Base-by-base conservation (phyloP, 345 rosid species). In the Eucalyptus curtisii region DNA sequence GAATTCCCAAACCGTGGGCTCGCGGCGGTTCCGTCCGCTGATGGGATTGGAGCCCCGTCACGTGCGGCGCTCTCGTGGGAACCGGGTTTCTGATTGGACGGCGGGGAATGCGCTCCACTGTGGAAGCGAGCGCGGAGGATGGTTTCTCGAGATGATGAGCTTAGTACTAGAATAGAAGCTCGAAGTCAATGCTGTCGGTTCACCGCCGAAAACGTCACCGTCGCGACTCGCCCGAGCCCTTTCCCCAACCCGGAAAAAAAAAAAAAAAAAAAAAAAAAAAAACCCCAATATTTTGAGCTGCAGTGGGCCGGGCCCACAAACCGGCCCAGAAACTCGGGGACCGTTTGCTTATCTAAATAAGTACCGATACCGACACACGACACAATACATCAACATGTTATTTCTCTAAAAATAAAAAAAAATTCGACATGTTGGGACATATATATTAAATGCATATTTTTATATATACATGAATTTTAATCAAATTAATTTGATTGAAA, bases 311-410 rank as follows among this genome's bases (percentile, higher is more conserved):
- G n/a, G 15, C 82, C 82, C 3, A 37, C 27, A 22, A 37, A 37
- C 45, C 47, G 27, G 47, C 82, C 82, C 47, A 37, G 2, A 37
- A 71, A 71, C 81, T 71, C 61, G 30, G 14, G 81, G 81, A 22
- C 13, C 10, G 45, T 37, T 52, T 52, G 57, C 57, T 5, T 0
- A 52, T 52, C 25, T 3, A 52, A 19, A 4, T 52, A 37, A 52
- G 2, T 52, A 52, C 0, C 20, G 57, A 52, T 5, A 20, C 5
- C 2, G 1, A 19, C 10, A 7, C 25, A 52, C 9, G 1, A 52
- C 10, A 52, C 24, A 19, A 52, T 2, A 19, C 1, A 2, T 0
- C 1, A 2, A 20, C 0, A 52, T 5, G 20, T 4, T 52, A 1
- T 52, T 52, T 52, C 5, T 52, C 57, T 19, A 19, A 20, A 52